Evolutionary conservation across 371 early-diverging fungal genomes (phyloP), one percentile per base, ranked within the genome.

Genomic region (Mortierella sp.): DNA sequence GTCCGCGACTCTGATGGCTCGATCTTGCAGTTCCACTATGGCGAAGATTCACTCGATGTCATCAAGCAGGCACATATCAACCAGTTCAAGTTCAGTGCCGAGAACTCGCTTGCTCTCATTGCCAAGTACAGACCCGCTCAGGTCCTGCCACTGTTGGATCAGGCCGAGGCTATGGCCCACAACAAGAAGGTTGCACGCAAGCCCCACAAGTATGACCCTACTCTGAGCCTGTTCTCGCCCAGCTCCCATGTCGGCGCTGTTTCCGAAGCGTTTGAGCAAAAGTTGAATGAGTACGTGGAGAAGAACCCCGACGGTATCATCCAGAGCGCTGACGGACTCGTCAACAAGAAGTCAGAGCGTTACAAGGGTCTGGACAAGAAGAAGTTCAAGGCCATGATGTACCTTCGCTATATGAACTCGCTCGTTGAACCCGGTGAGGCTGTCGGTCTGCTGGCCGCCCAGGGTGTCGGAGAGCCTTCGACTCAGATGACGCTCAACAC

Each of bases 401-500:
- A 95, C 50, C 86, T 98, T 58, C 94, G 97, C 76, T 99, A 98
- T 81, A 85, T 95, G 79, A 87, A 93, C 68, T 93, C 95, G 69
- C 86, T 98, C 28, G 97, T 94, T 24, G 98, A 99, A 55, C 97
- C 99, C 23, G 99, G 99, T 70, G 99, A 99, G 81, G 92, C 97
- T 51, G 99, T 99, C 32, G 99, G 99, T 59, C 84, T 99, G 41
- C 83, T 99, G 55, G 99, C 99, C 31, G 99, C 99, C 31, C 99
- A 99, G 81, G 92, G 94, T 62, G 92, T 99, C 46, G 99, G 99
- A 66, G 99, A 99, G 83, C 99, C 99, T n/a, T 97, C 97, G 34
- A 99, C 99, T 9, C 99, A 99, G 81, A 99, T 99, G 99, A 99
- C 99, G 24, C 86, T 99, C 48, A 99, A 99, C 86, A 99, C 99